phyloP scores from a whole-genome alignment of 139 green algal species.

The Yamagishiella unicocca region DNA sequence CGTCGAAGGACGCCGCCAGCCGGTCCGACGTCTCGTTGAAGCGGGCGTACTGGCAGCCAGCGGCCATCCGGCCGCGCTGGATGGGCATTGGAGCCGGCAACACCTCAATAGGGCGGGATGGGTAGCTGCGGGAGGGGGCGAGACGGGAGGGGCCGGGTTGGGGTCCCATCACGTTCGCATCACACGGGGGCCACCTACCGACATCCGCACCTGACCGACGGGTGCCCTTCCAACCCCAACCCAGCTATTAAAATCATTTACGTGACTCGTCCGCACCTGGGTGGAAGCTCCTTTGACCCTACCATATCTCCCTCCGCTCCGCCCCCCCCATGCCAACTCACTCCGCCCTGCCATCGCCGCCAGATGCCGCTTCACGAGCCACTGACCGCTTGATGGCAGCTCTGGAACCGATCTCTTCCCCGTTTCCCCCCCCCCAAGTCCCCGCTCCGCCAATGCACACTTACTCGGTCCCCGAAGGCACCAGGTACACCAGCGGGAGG shows the following conservation, averaged over 20 bases:
- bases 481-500: slow-evolving; percentile 22
- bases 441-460: background rate
- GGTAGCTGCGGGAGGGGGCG: background rate
- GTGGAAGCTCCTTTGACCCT: no score
- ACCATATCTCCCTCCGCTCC: background rate
- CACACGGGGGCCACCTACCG: no score
- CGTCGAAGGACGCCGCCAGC: slow-evolving; percentile 28
- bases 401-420: no score
- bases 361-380: no score
- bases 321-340: background rate
- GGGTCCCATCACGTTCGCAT: no score
- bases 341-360: no score
- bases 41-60: slow-evolving; percentile 29
- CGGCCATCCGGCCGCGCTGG: background rate
- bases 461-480: slow-evolving; percentile 23
- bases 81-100: slow-evolving; percentile 12
- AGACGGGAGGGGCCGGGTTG: background rate
- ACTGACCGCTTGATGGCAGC: no score
- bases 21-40: background rate
- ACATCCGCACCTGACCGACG: no score
- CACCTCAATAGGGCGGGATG: background rate
- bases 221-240: no score
- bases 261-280: no score
- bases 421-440: background rate
- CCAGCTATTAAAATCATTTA: no score